These are phyloP conservation scores for Globisporangium spiculum DNA, from an alignment of 352 stramenopile species.

Conservation along the genomic window DNA sequence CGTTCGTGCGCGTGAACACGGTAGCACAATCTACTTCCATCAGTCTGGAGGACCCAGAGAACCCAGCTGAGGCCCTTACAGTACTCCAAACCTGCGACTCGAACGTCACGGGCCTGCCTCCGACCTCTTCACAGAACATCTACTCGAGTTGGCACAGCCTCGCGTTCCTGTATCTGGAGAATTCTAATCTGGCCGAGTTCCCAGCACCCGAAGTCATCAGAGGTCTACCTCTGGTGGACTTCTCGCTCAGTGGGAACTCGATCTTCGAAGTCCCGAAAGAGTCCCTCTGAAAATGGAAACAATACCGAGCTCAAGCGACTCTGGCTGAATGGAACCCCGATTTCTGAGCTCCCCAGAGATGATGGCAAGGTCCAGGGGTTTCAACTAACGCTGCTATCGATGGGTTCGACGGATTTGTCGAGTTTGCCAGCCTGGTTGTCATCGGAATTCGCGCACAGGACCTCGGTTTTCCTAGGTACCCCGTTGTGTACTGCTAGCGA, in stretches of 20 bases:
- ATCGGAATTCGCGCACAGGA: not conserved
- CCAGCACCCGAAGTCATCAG: not conserved
- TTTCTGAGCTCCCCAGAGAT: not conserved
- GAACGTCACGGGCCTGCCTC: not conserved
- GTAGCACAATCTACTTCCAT: not conserved
- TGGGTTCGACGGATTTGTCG: conserved; percentile 4
- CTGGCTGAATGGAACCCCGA: conserved; percentile 8
- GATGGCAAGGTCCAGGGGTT: not conserved
- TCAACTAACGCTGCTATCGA: not conserved
- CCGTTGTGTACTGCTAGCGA: not conserved
- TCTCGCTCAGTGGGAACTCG: conserved; percentile 10
- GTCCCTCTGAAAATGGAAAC: not conserved
- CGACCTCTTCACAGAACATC: not conserved
- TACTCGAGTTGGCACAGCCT: not conserved
- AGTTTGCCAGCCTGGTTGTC: not conserved
- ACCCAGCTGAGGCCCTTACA: not conserved
- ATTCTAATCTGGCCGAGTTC: not conserved
- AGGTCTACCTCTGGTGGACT: not conserved
- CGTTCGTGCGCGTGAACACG: not conserved
- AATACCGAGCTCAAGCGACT: not conserved
- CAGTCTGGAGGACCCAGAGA: not conserved
- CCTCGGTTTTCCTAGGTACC: not conserved
- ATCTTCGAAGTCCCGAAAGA: not conserved
- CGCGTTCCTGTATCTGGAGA: conserved; percentile 7
- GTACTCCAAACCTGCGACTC: not conserved